Evolutionary conservation across 257 asterid species (phyloP), one percentile per base, ranked within the genome.

Genomic region (Echium plantagineum): DNA sequence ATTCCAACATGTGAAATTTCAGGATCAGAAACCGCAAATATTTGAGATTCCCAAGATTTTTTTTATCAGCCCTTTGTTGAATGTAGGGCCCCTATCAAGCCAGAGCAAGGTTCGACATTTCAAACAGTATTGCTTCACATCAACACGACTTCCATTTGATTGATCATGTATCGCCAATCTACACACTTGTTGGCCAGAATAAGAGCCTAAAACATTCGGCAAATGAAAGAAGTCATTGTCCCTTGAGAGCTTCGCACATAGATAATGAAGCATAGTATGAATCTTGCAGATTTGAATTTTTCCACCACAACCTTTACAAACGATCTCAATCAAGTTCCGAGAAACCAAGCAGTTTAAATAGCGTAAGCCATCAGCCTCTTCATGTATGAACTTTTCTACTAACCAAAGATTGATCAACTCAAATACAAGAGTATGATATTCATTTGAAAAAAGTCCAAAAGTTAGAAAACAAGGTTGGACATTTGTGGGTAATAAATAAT

Each of bases 381-480:
- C 58, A 15, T 59, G 15, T 30, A 58, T 54, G 55, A 59, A 72
- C 38, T 61, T 71, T 67, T 61, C 65, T 10, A 65, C 76, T 30
- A 38, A 53, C 76, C 76, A 62, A 61, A 71, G 38, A 19, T 62
- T 57, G 9, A 61, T 61, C 62, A 66, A 15, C 8, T 62, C 24
- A 20, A 59, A 56, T 15, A 51, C 68, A 3, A 19, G 52, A 16
- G 61, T 65, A 18, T 60, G 63, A 21, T 60, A 54, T 26, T 66
- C 74, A 61, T 69, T 60, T 0, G 66, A 65, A 22, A 46, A 61
- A 48, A 60, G 55, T 32, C 59, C 69, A 0, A 60, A 60, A 21
- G 48, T 64, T 21, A 71, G 67, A 57, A 60, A 71, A n/a, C 75
- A 71, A 12, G 63, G 55, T 52, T 57, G 56, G 2, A 69, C 38